A percentile compares a stretch with the other conserved stretches of the same genome.
These are phyloP conservation scores for Globisporangium nagaii DNA, from an alignment of 352 stramenopile genomes.

Conservation along the genomic window DNA sequence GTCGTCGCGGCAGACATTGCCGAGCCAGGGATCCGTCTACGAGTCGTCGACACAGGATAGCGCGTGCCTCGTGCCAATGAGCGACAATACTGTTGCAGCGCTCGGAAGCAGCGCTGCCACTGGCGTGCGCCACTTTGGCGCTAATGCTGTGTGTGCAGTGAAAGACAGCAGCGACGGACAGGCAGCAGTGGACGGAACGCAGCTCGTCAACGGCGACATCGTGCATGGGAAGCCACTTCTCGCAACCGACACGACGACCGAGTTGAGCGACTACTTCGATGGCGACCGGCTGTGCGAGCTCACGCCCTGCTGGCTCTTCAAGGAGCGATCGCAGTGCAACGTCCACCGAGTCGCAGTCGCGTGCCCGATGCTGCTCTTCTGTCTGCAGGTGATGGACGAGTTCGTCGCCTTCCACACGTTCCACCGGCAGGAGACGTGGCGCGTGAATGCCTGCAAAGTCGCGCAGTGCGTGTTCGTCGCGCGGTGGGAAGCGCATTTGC, in stretches of 20 bases:
- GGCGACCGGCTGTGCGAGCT: constrained; percentile 56
- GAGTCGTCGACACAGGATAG: constrained; percentile 62
- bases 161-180: not conserved
- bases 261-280: constrained; percentile 70
- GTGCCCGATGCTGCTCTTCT: constrained; percentile 70
- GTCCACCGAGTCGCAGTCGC: constrained; percentile 30
- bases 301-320: constrained; percentile 52
- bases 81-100: not conserved
- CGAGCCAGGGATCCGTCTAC: constrained; percentile 33
- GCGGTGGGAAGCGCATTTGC: constrained; percentile 45
- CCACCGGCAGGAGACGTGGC: constrained; percentile 25
- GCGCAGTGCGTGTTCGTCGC: constrained; percentile 47
- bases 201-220: constrained; percentile 28
- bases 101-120: not conserved
- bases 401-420: constrained; percentile 43
- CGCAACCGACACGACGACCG: not conserved
- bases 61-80: constrained; percentile 36
- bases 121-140: constrained; percentile 8
- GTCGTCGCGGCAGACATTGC: constrained; percentile 13
- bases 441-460: constrained; percentile 42
- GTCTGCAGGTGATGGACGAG: constrained; percentile 66
- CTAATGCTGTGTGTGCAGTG: not conserved
- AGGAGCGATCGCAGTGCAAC: constrained; percentile 26
- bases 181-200: not conserved
- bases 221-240: not conserved